Percentiles rank a stretch among this genome's conserved stretches.
Evolutionary conservation across 306 rosid species (phyloP).

Genomic region (Cicer yamashitae): DNA sequence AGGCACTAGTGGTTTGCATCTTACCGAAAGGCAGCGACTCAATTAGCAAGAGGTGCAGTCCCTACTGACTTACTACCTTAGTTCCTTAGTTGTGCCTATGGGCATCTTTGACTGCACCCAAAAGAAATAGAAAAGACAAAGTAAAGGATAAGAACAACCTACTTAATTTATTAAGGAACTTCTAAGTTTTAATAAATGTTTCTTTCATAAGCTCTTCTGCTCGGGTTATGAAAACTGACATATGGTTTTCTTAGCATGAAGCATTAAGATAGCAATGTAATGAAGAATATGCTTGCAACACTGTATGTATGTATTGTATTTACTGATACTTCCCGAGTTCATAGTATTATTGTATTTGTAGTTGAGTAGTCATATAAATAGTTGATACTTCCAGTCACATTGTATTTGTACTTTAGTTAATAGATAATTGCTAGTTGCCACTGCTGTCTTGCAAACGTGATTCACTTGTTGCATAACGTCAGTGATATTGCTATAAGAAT

Average conservation of each 20-base stretch:
- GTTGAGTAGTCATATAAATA: not conserved
- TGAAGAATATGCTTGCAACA: not conserved
- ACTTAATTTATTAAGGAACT: not conserved
- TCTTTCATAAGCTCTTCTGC: slow-evolving; percentile 24
- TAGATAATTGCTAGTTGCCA: slow-evolving; percentile 8
- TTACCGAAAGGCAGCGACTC: not conserved
- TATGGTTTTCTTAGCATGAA: slow-evolving; percentile 21
- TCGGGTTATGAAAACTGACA: slow-evolving; percentile 22
- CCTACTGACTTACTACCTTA: not conserved
- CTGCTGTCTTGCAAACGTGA: slow-evolving; percentile 23
- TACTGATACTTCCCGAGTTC: slow-evolving; percentile 5
- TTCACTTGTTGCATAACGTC: slow-evolving; percentile 1
- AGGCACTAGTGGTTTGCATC: not conserved
- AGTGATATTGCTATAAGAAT: slow-evolving; percentile 19
- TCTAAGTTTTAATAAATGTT: not conserved
- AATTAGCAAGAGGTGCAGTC: slow-evolving; percentile 20
- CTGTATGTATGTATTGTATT: slow-evolving; percentile 10
- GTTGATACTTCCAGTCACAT: not conserved
- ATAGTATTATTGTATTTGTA: slow-evolving; percentile 9
- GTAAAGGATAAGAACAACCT: not conserved
- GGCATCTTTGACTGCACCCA: slow-evolving; percentile 17
- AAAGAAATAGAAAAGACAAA: slow-evolving; percentile 32
- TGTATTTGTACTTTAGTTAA: slow-evolving; percentile 1
- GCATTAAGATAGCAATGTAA: slow-evolving; percentile 10
- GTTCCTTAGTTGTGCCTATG: not conserved